Conservation (phyloP, 768 basidiomycete genomes). For the Suillus paluster region DNA sequence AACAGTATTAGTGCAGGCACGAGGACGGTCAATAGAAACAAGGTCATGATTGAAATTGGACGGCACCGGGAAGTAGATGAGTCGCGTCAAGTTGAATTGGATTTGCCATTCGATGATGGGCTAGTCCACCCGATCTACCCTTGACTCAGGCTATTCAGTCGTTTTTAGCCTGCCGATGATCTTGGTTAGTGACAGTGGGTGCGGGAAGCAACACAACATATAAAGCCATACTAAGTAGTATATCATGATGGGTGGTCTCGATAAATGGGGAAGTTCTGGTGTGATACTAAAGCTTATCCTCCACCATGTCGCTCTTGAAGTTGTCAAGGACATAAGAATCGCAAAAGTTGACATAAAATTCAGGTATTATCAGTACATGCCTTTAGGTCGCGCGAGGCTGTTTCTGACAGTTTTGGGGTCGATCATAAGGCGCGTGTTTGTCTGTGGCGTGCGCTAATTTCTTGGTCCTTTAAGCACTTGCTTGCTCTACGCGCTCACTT, state of each 20-base stretch:
- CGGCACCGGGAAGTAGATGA: constrained; percentile 3
- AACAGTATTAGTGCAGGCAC: constrained; percentile 28
- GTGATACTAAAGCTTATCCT: constrained; percentile 3
- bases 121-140: neutral
- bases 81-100: neutral
- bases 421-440: constrained; percentile 15
- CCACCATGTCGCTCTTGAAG: neutral
- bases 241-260: neutral
- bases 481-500: neutral
- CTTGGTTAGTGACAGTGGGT: constrained; percentile 2
- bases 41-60: neutral
- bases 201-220: neutral
- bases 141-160: neutral
- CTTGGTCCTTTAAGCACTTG: neutral
- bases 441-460: neutral
- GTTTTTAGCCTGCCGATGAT: neutral
- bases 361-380: constrained; percentile 7
- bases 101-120: constrained; percentile 1
- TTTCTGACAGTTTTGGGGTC: constrained; percentile 40
- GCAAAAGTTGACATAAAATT: constrained; percentile 32
- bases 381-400: constrained; percentile 26
- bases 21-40: constrained; percentile 32
- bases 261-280: neutral
- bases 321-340: constrained; percentile 13
- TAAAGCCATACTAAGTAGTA: neutral